Evolutionary conservation across 129 eudicot species (phyloP), one percentile per base, ranked within the genome.

Genomic region (Artemisia tridentata): DNA sequence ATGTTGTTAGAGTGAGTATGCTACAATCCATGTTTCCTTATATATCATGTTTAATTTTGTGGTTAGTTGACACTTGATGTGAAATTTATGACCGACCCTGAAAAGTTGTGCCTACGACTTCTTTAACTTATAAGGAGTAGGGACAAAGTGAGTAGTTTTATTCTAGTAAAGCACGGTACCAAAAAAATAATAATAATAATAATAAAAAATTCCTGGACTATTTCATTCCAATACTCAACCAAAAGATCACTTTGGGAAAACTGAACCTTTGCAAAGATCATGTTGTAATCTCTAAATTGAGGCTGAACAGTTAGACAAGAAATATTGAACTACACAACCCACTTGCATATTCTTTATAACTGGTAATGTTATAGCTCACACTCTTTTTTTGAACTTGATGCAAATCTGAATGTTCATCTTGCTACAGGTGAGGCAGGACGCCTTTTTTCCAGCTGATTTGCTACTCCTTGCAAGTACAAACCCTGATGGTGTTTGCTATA

Each of bases 381-480:
- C 47, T 21, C 11, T 3, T 19, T 47, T 47, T 17, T n/a, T 25
- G 29, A 69, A 61, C 14, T 38, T 52, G 41, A 70, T 25, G 63
- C 71, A 68, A 57, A 65, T 72, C 70, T 71, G 49, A 81, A 43
- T 63, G 68, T 60, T 58, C 62, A 71, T 69, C 62, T 80, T 50
- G 41, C 72, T 63, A 68, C 96, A 93, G 99, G 91, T 93, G 74
- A 87, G 77, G 76, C 99, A 90, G 79, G 99, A 93, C 65, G 89
- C 84, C 18, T 87, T 85, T 75, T 93, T 93, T 82, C 99, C 99
- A 15, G 99, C 99, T 49, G 99, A 93, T 84, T 58, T 93, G 72
- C 78, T 93, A 71, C 87, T 93, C 73, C 99, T 93, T 72, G 97
- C 96, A 69, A 85, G 97, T 79, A 82, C 97, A 72, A 93, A 93